A percentile compares a stretch with the other conserved stretches of the same genome.
Conservation (phyloP, 23 red algal species). For the Gracilaria domingensis region DNA sequence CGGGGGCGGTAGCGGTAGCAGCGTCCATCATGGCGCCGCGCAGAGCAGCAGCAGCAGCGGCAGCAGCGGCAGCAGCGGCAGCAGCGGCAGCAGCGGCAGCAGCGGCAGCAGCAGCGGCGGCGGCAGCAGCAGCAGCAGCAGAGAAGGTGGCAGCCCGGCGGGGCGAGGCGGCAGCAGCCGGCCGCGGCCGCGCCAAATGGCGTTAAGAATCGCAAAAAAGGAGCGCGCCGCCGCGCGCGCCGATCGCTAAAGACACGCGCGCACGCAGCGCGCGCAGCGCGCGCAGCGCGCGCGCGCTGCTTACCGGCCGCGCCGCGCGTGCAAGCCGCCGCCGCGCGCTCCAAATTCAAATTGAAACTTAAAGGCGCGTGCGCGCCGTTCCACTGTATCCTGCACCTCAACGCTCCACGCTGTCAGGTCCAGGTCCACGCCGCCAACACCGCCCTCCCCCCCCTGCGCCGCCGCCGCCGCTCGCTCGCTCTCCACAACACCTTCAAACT, state of each 20-base stretch:
- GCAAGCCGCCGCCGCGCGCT: neutral
- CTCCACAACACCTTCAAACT: too few relatives aligned
- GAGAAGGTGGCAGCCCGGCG: too few relatives aligned
- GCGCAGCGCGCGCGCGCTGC: neutral
- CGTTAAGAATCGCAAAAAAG: neutral
- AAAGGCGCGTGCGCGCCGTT: neutral
- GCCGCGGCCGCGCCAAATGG: too few relatives aligned
- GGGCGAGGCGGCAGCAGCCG: neutral
- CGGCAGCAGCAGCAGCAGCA: too few relatives aligned
- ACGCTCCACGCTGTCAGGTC: neutral
- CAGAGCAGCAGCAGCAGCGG: neutral
- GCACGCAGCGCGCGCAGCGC: neutral
- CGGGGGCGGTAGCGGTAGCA: neutral
- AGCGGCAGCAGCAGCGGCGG: neutral
- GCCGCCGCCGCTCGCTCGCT: too few relatives aligned
- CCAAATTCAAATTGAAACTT: neutral
- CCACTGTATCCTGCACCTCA: slow-evolving; percentile 3
- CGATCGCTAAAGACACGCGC: neutral
- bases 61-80: neutral
- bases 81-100: slow-evolving; percentile 4
- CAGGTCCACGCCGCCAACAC: too few relatives aligned
- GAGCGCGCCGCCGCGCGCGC: neutral
- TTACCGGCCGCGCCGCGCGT: neutral
- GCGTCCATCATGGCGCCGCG: slow-evolving; percentile 2
- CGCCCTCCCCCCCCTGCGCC: too few relatives aligned